Evolutionary conservation across 495 filamentous ascomycete genomes (phyloP).

Genomic region (Neurospora pannonica): DNA sequence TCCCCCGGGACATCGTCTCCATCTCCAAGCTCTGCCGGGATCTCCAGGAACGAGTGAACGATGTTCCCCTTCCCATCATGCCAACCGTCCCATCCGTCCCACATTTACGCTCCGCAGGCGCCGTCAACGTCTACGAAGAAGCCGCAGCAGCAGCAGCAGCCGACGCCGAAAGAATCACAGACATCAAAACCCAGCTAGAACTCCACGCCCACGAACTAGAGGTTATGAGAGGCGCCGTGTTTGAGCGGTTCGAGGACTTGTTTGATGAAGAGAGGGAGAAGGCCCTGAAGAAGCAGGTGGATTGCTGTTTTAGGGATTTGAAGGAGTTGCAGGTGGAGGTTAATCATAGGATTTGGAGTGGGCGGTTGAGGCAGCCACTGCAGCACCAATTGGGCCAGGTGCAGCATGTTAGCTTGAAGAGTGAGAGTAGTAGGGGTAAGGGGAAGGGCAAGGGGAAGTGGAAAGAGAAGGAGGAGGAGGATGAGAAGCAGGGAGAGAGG

Average conservation of each 20-base stretch:
- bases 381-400: too few relatives aligned
- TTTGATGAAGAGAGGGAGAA: not conserved
- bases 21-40: not conserved
- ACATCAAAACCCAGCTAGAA: not conserved
- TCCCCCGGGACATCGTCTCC: not conserved
- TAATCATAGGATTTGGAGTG: not conserved
- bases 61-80: not conserved
- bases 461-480: not conserved
- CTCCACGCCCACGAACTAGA: not conserved
- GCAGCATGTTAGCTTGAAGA: too few relatives aligned
- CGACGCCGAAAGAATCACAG: not conserved
- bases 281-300: not conserved
- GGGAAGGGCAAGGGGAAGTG: not conserved
- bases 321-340: not conserved
- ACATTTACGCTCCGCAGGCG: not conserved
- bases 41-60: not conserved
- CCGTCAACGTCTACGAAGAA: not conserved
- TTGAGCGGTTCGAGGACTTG: not conserved
- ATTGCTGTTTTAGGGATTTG: not conserved
- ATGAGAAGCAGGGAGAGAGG: not conserved
- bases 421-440: too few relatives aligned
- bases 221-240: not conserved
- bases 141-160: not conserved
- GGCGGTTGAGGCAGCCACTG: not conserved
- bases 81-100: not conserved